These are phyloP conservation scores for Clitocybe nebularis DNA, from an alignment of 1,284 basidiomycete species.

Conservation along the genomic window DNA sequence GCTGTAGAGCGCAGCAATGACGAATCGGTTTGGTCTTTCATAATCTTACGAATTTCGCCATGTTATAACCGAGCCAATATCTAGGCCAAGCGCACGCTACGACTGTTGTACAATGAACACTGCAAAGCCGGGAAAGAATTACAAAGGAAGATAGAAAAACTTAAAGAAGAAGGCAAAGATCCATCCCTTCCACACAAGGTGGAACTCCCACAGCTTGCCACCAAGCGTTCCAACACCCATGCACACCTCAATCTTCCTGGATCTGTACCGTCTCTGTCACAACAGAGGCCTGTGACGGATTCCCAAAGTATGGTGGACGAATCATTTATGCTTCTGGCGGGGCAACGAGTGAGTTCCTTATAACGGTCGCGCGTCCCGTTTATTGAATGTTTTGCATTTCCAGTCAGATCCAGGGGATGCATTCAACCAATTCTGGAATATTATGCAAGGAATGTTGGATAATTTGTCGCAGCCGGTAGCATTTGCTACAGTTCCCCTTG, in stretches of 20 bases:
- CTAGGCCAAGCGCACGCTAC: conserved; percentile 71
- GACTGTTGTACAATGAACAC: conserved; percentile 71
- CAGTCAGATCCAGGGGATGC: conserved; percentile 75
- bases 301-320: conserved; percentile 75
- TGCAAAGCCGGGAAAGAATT: conserved; percentile 64
- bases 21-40: conserved; percentile 50
- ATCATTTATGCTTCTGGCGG: conserved; percentile 79
- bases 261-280: conserved; percentile 41
- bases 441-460: conserved; percentile 78
- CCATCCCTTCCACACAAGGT: conserved; percentile 56
- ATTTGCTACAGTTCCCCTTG: conserved; percentile 76
- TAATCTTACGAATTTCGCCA: conserved; percentile 3
- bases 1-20: conserved; percentile 69
- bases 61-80: not conserved
- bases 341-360: conserved; percentile 48
- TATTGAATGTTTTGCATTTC: conserved; percentile 3
- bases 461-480: conserved; percentile 80
- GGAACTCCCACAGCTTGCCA: conserved; percentile 25
- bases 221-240: conserved; percentile 24
- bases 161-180: conserved; percentile 71
- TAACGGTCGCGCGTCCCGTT: conserved; percentile 9
- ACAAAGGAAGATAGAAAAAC: conserved; percentile 62
- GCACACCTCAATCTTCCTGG: conserved; percentile 22
- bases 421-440: conserved; percentile 83
- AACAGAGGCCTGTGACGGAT: conserved; percentile 51